Evolutionary conservation across 257 asterid species (phyloP).

Genomic region (Ocimum tenuiflorum): DNA sequence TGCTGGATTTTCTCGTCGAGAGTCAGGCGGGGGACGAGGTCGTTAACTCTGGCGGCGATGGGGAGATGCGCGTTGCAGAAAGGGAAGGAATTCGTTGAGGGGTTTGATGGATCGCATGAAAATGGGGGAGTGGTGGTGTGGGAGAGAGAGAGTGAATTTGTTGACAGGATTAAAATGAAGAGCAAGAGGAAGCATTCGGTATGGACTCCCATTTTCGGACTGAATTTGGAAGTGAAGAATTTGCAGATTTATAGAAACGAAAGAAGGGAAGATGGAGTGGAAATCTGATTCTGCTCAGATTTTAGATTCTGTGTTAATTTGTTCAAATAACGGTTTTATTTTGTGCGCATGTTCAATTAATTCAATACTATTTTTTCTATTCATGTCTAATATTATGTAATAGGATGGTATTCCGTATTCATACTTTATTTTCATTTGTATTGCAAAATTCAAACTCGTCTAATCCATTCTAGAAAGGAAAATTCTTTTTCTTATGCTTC

Average conservation of each 20-base stretch:
- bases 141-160: neutral
- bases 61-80: slow-evolving; percentile 43
- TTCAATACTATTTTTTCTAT: too few relatives aligned
- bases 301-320: neutral
- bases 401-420: too few relatives aligned
- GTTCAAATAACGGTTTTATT: neutral
- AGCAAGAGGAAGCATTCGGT: neutral
- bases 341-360: neutral
- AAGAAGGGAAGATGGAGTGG: neutral
- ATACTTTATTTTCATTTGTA: too few relatives aligned
- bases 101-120: slow-evolving; percentile 50
- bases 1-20: slow-evolving; percentile 60
- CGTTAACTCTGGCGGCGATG: slow-evolving; percentile 29
- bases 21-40: slow-evolving; percentile 50
- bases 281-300: neutral
- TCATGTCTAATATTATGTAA: too few relatives aligned
- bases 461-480: too few relatives aligned
- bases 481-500: too few relatives aligned
- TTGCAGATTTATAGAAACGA: too few relatives aligned
- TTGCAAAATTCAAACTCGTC: too few relatives aligned
- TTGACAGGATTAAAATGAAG: neutral
- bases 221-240: too few relatives aligned
- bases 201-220: neutral
- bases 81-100: slow-evolving; percentile 33
- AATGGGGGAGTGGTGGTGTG: slow-evolving; percentile 21